A percentile compares a stretch with the other conserved stretches of the same genome.
Conservation (phyloP, 176 grass and related monocot genomes). For the Oryza glumipatula region DNA sequence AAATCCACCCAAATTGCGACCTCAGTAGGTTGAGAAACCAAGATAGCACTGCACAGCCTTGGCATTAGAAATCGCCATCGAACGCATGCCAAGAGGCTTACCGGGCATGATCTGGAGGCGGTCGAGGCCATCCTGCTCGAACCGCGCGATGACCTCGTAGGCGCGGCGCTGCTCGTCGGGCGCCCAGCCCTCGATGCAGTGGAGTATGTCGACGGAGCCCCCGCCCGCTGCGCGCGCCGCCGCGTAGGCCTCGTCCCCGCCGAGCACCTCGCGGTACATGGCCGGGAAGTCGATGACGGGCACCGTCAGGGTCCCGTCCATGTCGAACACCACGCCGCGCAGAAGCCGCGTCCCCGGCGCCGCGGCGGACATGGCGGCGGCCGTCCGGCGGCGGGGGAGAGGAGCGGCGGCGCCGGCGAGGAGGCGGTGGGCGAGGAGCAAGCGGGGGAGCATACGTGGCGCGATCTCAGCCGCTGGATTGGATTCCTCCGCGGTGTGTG, state of each 20-base stretch:
- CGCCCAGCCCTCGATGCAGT: conserved; percentile 66
- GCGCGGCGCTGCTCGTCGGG: conserved; percentile 67
- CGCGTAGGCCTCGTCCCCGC: conserved; percentile 59
- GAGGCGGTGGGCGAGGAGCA: conserved; percentile 37
- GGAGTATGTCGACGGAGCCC: conserved; percentile 77
- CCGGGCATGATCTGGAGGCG: conserved; percentile 96
- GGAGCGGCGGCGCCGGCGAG: conserved; percentile 26
- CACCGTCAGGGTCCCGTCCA: conserved; percentile 96
- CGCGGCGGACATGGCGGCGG: conserved; percentile 35
- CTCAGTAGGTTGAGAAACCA: neutral
- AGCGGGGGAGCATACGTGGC: conserved; percentile 48
- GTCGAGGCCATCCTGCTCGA: conserved; percentile 85
- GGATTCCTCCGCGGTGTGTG: neutral
- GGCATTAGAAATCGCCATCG: neutral
- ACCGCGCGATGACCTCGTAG: conserved; percentile 80
- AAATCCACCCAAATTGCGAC: conserved; percentile 6
- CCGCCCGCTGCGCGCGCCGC: conserved; percentile 48
- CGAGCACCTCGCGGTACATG: conserved; percentile 91
- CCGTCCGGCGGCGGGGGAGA: conserved; percentile 29
- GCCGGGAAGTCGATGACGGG: conserved; percentile 90
- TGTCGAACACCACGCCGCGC: conserved; percentile 89
- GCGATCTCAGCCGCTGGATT: conserved; percentile 22
- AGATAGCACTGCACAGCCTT: neutral
- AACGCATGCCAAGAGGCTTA: neutral
- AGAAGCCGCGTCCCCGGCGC: conserved; percentile 34